Base-by-base conservation (phyloP, 2,329 filamentous ascomycete species). In the Erysiphe neolycopersici region DNA sequence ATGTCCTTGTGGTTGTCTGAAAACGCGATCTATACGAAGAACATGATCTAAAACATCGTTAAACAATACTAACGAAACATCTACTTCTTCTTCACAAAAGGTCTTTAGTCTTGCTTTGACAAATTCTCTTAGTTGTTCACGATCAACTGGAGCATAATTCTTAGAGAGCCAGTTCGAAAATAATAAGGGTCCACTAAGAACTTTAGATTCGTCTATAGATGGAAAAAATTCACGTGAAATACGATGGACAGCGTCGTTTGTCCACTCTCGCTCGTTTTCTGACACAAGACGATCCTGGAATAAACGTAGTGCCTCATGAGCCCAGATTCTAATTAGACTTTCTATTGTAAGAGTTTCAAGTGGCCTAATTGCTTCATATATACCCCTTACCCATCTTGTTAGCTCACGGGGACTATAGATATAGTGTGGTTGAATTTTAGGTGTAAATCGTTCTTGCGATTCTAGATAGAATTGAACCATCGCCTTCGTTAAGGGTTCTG, bases 81-180 rank as follows among this genome's bases (percentile, higher is more conserved):
- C 89, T 13, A 99, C 85, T 58, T 98, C 91, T 66, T 99, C 89
- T 57, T 99, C 91, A 56, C 89, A 99, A 68, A 99, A 99, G 0
- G 89, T 98, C 65, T 80, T 87, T 47, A 99, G 71, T 56, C 89
- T 77, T 43, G 89, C 89, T 62, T 94, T 95, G 58, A 98, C 89
- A 52, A 95, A 98, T 51, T 95, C 89, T 52, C 91, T 77, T 33
- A 99, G 68, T 54, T 91, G 79, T 57, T 98, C 89, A 51, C 89
- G 80, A 54, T 93, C 84, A 35, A 99, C 89, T 6, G 89, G 89
- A 11, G 95, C 75, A 56, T 99, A 99, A 59, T 99, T 81, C 72
- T 93, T 95, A 12, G 87, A 95, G 5, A 98, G 69, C 89, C 89
- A 99, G 63, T 98, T 99, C 6, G 91, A 98, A 68, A 92, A 99